A percentile compares a stretch with the other conserved stretches of the same genome.
Evolutionary conservation across 1,284 basidiomycete genomes (phyloP).

Genomic region (Cryptococcus sp.): DNA sequence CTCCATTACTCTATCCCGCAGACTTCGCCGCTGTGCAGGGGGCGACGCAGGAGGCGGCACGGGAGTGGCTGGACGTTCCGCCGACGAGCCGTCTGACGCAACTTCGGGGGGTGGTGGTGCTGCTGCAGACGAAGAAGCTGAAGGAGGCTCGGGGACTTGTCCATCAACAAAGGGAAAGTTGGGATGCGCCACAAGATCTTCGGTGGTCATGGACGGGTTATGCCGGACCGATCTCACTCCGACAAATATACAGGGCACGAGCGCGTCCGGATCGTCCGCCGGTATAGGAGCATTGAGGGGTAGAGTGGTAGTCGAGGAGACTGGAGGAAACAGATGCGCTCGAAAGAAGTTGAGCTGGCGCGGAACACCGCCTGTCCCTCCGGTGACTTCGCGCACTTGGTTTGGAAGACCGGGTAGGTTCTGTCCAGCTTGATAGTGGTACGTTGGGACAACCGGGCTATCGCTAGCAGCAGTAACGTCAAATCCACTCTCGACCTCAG

Average conservation of each 20-base stretch:
- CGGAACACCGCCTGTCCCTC: slow-evolving; percentile 32
- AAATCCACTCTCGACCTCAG: neutral
- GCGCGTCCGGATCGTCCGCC: slow-evolving; percentile 24
- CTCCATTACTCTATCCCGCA: slow-evolving; percentile 12
- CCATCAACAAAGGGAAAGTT: slow-evolving; percentile 47
- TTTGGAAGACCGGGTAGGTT: slow-evolving; percentile 18
- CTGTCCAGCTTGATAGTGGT: slow-evolving; percentile 41
- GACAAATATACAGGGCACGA: slow-evolving; percentile 51
- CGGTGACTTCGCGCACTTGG: slow-evolving; percentile 25
- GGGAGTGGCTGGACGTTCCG: slow-evolving; percentile 1
- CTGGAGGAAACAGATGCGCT: slow-evolving; percentile 49
- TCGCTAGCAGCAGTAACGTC: neutral
- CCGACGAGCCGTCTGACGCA: neutral
- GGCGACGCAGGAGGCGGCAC: slow-evolving; percentile 5
- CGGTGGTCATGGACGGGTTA: slow-evolving; percentile 38
- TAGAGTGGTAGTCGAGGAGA: slow-evolving; percentile 7
- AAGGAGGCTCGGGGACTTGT: slow-evolving; percentile 24
- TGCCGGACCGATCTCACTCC: slow-evolving; percentile 47
- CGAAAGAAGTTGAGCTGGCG: slow-evolving; percentile 53
- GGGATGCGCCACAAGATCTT: slow-evolving; percentile 43
- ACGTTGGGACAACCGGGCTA: slow-evolving; percentile 26
- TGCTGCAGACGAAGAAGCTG: neutral
- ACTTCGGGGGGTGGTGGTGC: neutral
- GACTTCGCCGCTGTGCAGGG: slow-evolving; percentile 3
- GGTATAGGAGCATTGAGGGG: neutral